A percentile compares a stretch with the other conserved stretches of the same genome.
These are phyloP conservation scores for Termitomyces sp. DNA, from an alignment of 768 basidiomycete genomes.

Conservation along the genomic window DNA sequence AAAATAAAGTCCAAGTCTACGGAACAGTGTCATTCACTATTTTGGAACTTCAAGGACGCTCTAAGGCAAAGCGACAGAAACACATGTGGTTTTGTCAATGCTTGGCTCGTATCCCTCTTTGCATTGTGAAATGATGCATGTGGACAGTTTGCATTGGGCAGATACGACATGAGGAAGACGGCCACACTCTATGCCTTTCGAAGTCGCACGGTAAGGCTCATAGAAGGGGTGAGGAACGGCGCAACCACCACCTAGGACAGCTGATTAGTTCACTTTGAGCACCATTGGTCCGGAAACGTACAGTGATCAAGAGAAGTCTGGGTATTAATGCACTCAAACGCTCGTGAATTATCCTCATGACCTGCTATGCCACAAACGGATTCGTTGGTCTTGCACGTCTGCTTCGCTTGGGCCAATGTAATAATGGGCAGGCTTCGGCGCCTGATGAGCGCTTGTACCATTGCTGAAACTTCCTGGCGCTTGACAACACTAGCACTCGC, in stretches of 20 bases:
- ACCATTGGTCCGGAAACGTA: not conserved
- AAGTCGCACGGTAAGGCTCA: constrained; percentile 17
- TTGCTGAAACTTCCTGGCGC: not conserved
- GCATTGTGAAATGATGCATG: not conserved
- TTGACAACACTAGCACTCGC: not conserved
- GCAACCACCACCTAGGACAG: constrained; percentile 16
- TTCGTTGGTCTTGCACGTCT: constrained; percentile 12
- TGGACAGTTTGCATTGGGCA: not conserved
- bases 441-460: not conserved
- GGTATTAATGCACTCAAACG: constrained; percentile 16
- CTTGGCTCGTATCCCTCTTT: not conserved
- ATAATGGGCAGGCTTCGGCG: constrained; percentile 9
- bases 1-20: not conserved
- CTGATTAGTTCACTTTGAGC: not conserved
- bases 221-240: constrained; percentile 13
- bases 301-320: not conserved
- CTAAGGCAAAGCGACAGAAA: not conserved
- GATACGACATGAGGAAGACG: constrained; percentile 4
- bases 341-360: constrained; percentile 1
- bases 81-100: not conserved
- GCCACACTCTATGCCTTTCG: constrained; percentile 19
- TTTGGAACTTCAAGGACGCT: no score
- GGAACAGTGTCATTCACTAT: not conserved
- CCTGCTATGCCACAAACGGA: constrained; percentile 16
- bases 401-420: constrained; percentile 13